Evolutionary conservation across 805 yeast genomes (phyloP).

Genomic region (Metschnikowia sp.): DNA sequence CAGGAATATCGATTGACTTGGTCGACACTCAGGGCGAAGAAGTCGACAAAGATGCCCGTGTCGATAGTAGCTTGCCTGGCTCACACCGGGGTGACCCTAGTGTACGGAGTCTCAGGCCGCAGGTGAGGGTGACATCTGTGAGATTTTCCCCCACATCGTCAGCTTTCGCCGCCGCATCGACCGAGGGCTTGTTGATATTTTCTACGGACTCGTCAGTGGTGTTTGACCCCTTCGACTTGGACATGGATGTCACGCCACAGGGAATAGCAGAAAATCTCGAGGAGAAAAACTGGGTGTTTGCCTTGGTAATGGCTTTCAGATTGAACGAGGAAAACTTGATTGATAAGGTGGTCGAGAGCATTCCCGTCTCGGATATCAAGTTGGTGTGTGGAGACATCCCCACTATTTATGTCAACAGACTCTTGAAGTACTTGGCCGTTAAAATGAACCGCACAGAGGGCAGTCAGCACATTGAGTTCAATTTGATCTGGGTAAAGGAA

Average conservation of each 20-base stretch:
- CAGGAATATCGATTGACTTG: constrained; percentile 69
- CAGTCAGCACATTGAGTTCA: constrained; percentile 81
- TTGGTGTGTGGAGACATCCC: constrained; percentile 73
- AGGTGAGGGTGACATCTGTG: constrained; percentile 73
- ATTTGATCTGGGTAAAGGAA: constrained; percentile 74
- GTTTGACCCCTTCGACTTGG: constrained; percentile 95
- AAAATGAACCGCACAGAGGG: constrained; percentile 51
- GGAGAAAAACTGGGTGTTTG: constrained; percentile 64
- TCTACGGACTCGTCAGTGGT: constrained; percentile 70
- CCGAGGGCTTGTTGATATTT: constrained; percentile 85
- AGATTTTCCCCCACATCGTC: constrained; percentile 86
- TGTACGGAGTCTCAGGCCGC: constrained; percentile 72
- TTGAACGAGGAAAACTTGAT: constrained; percentile 77
- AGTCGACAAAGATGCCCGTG: constrained; percentile 79
- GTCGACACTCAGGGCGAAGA: constrained; percentile 84
- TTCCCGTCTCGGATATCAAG: constrained; percentile 68
- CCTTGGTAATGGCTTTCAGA: constrained; percentile 90
- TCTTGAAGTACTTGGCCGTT: constrained; percentile 64
- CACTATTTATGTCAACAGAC: constrained; percentile 63
- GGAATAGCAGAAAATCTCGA: constrained; percentile 57
- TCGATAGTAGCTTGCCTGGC: constrained; percentile 80
- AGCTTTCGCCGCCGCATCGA: constrained; percentile 91
- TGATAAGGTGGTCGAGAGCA: constrained; percentile 65
- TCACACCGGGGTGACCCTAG: constrained; percentile 76
- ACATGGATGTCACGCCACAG: constrained; percentile 85